Base-by-base conservation (phyloP, 148 eudicot genomes). In the Simmondsia chinensis region DNA sequence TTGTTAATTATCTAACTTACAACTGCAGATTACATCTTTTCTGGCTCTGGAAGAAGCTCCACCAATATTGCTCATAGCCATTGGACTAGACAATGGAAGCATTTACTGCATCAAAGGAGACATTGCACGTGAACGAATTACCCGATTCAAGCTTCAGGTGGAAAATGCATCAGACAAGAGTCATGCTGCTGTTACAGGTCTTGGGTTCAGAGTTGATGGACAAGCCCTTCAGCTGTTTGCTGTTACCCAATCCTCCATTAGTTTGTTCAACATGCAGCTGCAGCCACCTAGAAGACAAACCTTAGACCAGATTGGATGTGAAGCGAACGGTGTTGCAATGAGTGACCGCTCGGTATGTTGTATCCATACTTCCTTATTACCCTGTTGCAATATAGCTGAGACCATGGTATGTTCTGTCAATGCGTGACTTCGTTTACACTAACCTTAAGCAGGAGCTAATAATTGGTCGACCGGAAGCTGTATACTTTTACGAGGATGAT, bases 31-130 rank as follows among this genome's bases (percentile, higher is more conserved):
- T 20, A 91, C 96, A 2, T 76, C 89, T 11, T 91, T 91, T 62
- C 50, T 79, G 42, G 96, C 80, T 49, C 46, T 86, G 31, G 99
- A 91, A 56, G 99, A 91, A 59, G 94, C 81, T 37, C 94, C 96
- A 21, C 96, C 95, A 11, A 70, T 85, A 45, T 60, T 91, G 31
- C 66, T 79, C 22, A 72, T 91, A 56, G 99, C 94, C 24, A 73
- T 91, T 70, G 99, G 99, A 42, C 48, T 91, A 50, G 89, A 82
- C 52, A 91, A 79, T 58, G 99, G 96, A 31, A 70, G 82, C 63
- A 79, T 91, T 52, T 91, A 91, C 57, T 83, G 95, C 70, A 91
- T 91, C 46, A 82, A 72, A 73, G 96, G 99, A 23, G 99, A 91
- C 60, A 72, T 91, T 59, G 99, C 94, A 27, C 99, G 99, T 54